Evolutionary conservation across 495 filamentous ascomycete species (phyloP).

Genomic region (Hypoxylon subgilvum): DNA sequence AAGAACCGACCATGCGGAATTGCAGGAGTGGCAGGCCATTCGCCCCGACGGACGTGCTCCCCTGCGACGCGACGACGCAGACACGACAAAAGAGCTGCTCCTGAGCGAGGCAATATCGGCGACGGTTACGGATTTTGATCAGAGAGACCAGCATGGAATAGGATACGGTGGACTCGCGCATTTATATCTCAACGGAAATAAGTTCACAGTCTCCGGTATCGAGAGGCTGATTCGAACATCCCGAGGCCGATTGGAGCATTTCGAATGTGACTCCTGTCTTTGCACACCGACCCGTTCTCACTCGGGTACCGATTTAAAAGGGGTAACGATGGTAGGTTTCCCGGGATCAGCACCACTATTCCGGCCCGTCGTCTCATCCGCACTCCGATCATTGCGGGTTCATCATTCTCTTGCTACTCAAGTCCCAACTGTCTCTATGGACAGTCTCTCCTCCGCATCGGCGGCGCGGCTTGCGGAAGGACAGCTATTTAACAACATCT

Average conservation of each 20-base stretch:
- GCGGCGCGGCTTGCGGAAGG: slow-evolving; percentile 48
- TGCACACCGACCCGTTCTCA: slow-evolving; percentile 3
- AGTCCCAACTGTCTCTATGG: slow-evolving; percentile 40
- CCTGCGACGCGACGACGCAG: slow-evolving; percentile 41
- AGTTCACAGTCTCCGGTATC: slow-evolving; percentile 40
- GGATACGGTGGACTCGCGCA: slow-evolving; percentile 47
- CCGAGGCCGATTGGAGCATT: slow-evolving; percentile 47
- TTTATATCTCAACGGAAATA: slow-evolving; percentile 50
- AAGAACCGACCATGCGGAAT: slow-evolving; percentile 17
- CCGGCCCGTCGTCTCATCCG: slow-evolving; percentile 51
- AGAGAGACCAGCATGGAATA: not conserved
- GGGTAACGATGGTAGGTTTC: slow-evolving; percentile 41
- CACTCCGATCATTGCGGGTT: slow-evolving; percentile 50
- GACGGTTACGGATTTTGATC: not conserved
- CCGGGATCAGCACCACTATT: slow-evolving; percentile 49
- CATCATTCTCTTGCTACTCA: slow-evolving; percentile 58
- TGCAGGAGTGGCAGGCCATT: slow-evolving; percentile 32
- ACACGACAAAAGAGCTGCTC: slow-evolving; percentile 39
- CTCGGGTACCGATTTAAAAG: slow-evolving; percentile 1
- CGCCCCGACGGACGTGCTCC: slow-evolving; percentile 43
- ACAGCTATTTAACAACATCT: slow-evolving; percentile 42
- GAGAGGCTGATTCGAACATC: slow-evolving; percentile 42
- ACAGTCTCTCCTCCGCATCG: slow-evolving; percentile 29
- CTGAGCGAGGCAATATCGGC: slow-evolving; percentile 17
- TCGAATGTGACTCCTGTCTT: slow-evolving; percentile 49